Percentiles rank a stretch among this genome's conserved stretches.
These are phyloP conservation scores for Fusarium compactum DNA, from an alignment of 2,329 filamentous ascomycete species.

Conservation along the genomic window DNA sequence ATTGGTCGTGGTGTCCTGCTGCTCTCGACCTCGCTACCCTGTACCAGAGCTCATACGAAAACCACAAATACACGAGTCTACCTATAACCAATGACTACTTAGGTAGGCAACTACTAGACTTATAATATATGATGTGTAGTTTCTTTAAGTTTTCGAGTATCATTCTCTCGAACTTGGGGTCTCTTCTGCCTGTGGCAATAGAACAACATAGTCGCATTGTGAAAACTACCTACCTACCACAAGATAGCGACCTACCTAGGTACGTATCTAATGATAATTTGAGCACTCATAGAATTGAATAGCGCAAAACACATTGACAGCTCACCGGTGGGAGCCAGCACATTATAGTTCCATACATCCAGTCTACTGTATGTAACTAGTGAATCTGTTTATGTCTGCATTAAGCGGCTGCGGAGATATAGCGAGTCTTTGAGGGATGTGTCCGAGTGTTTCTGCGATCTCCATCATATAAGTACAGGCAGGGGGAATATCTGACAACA, in stretches of 20 bases:
- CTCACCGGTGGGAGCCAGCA: background rate
- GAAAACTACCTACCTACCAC: no score
- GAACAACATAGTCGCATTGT: background rate
- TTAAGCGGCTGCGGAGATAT: background rate
- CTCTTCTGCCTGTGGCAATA: no score
- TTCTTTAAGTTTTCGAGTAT: background rate
- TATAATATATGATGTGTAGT: accelerated
- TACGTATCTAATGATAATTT: background rate
- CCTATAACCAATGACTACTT: background rate
- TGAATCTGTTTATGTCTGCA: background rate
- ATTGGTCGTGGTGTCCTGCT: slow-evolving; percentile 25
- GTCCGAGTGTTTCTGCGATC: background rate
- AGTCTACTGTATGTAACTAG: background rate
- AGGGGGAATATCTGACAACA: no score
- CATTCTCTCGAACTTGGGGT: no score
- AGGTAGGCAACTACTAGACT: background rate
- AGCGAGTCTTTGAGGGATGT: background rate
- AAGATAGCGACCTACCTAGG: background rate
- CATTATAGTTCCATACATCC: background rate
- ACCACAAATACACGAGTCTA: background rate
- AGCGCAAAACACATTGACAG: background rate
- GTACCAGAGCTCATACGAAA: background rate
- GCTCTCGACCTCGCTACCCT: slow-evolving; percentile 22
- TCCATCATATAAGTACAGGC: background rate
- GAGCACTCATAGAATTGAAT: background rate